phyloP scores from a whole-genome alignment of 2,329 filamentous ascomycete species.

The Aspergillus ruber region DNA sequence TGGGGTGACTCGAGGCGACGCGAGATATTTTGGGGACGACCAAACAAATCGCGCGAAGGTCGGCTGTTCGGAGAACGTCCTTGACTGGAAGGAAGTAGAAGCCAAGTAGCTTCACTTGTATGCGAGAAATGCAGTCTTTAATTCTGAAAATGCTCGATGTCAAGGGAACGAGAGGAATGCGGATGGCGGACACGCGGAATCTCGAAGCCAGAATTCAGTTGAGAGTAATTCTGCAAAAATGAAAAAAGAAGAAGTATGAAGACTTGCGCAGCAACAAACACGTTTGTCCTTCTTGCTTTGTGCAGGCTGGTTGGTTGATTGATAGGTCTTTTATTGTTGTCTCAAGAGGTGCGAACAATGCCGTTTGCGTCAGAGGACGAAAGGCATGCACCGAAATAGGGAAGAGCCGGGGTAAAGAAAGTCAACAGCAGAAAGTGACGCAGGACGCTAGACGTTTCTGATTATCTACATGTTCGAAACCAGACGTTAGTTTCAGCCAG shows the following conservation, averaged over 20 bases:
- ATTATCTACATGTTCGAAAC: constrained; percentile 1
- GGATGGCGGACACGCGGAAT: background rate
- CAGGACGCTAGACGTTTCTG: constrained; percentile 3
- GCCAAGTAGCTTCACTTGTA: too few species aligned
- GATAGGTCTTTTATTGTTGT: background rate
- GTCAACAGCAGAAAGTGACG: background rate
- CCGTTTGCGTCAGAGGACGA: constrained; percentile 1
- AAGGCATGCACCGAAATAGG: background rate
- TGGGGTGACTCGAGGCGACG: background rate
- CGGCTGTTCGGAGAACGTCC: too few species aligned
- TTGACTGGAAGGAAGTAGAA: too few species aligned
- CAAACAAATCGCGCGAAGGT: background rate
- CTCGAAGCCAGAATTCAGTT: background rate
- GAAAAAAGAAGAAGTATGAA: too few species aligned
- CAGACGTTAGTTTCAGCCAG: constrained; percentile 1
- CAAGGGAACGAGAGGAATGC: constrained; percentile 20
- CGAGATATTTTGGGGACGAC: background rate
- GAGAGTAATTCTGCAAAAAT: background rate
- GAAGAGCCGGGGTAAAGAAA: constrained; percentile 4
- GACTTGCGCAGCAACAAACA: constrained; percentile 14
- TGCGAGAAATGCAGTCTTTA: background rate
- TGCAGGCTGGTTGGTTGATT: background rate
- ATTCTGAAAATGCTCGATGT: constrained; percentile 11
- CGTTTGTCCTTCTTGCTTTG: background rate
- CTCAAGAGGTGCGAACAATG: background rate